phyloP scores from a whole-genome alignment of 257 asterid species.

The Ophiorrhiza pumila region DNA sequence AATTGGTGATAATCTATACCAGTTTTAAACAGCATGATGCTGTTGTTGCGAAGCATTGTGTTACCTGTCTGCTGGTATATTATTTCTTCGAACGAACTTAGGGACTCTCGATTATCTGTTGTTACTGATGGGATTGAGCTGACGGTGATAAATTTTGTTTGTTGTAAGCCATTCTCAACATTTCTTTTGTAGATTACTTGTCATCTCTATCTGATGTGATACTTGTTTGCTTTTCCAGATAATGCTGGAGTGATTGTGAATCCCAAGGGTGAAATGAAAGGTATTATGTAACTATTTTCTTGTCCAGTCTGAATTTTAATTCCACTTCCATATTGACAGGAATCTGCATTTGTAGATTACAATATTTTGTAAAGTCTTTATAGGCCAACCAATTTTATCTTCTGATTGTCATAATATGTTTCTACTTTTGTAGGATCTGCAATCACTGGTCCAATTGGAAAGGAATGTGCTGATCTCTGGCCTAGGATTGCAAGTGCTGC shows the following conservation, averaged over 20 bases:
- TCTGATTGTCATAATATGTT: neutral
- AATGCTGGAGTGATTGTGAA: conserved; percentile 63
- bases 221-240: conserved; percentile 22
- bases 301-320: neutral
- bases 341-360: too few species aligned
- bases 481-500: conserved; percentile 62
- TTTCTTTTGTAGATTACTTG: neutral
- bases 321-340: too few species aligned
- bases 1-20: neutral
- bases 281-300: conserved; percentile 16
- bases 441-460: conserved; percentile 52
- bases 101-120: too few species aligned
- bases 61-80: conserved; percentile 18
- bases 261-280: conserved; percentile 68
- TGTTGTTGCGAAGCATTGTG: neutral
- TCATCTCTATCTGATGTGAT: neutral
- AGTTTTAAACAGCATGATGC: conserved; percentile 16
- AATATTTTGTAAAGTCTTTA: neutral
- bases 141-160: too few species aligned
- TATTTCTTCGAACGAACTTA: rapidly evolving
- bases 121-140: neutral
- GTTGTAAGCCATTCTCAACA: too few species aligned
- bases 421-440: conserved; percentile 37
- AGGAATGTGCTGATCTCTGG: conserved; percentile 61
- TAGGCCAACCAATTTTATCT: neutral